Evolutionary conservation across 2,329 filamentous ascomycete genomes (phyloP).

Genomic region (Thelonectria rubi): DNA sequence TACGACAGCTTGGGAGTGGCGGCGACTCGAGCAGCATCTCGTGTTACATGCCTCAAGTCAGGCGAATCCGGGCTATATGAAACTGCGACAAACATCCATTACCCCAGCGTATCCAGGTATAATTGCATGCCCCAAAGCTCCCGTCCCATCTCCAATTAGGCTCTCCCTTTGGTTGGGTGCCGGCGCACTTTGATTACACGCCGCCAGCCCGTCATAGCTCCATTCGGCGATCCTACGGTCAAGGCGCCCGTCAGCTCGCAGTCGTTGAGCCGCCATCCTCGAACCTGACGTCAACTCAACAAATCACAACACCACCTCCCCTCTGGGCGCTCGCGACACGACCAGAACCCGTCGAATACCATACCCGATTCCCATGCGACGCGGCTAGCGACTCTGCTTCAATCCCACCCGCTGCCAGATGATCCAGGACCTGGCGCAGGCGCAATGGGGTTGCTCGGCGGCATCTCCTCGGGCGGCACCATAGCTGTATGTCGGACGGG

Average conservation of each 20-base stretch:
- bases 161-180: constrained; percentile 24
- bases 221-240: constrained; percentile 22
- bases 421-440: constrained; percentile 53
- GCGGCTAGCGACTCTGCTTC: constrained; percentile 26
- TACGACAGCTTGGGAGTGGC: constrained; percentile 28
- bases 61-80: constrained; percentile 33
- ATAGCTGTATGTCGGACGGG: constrained; percentile 68
- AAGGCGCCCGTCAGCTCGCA: constrained; percentile 21
- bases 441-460: constrained; percentile 77
- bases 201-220: constrained; percentile 10
- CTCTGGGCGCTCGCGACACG: constrained; percentile 1
- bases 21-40: constrained; percentile 29
- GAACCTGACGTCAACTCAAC: constrained; percentile 28
- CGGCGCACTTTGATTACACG: constrained; percentile 30
- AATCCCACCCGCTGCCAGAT: constrained; percentile 53
- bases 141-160: constrained; percentile 12
- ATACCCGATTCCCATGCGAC: constrained; percentile 40
- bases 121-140: not conserved
- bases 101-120: constrained; percentile 19
- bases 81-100: constrained; percentile 31
- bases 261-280: constrained; percentile 23
- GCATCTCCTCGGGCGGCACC: constrained; percentile 79
- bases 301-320: constrained; percentile 14
- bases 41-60: constrained; percentile 42
- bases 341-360: constrained; percentile 4